Evolutionary conservation across 352 stramenopile genomes (phyloP).

Genomic region (Globisporangium ultimum): DNA sequence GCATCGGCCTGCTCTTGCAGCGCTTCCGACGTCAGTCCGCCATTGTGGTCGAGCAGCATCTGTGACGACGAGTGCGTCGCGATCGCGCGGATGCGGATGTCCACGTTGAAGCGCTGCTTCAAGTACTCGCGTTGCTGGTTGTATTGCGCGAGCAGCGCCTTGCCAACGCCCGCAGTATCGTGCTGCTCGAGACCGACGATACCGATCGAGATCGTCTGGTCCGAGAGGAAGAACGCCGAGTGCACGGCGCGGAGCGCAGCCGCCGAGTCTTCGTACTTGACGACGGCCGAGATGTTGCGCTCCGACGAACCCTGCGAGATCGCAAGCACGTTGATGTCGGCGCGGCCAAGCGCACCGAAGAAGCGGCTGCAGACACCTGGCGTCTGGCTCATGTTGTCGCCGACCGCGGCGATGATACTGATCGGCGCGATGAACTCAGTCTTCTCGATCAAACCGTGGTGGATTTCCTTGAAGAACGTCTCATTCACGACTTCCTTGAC

Average conservation of each 20-base stretch:
- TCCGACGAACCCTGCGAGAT: constrained; percentile 94
- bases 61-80: constrained; percentile 49
- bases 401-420: constrained; percentile 95
- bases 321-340: constrained; percentile 94
- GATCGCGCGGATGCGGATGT: constrained; percentile 80
- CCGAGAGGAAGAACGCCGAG: constrained; percentile 93
- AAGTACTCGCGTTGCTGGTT: constrained; percentile 82
- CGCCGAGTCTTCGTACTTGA: constrained; percentile 86
- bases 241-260: constrained; percentile 92
- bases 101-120: constrained; percentile 79
- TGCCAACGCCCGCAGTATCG: constrained; percentile 57
- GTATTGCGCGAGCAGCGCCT: constrained; percentile 86
- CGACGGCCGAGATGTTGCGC: constrained; percentile 95
- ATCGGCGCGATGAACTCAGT: constrained; percentile 84
- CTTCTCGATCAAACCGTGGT: constrained; percentile 80
- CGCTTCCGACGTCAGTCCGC: constrained; percentile 45
- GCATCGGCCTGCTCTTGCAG: constrained; percentile 16
- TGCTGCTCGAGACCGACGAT: constrained; percentile 83
- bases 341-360: constrained; percentile 90
- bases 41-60: constrained; percentile 70
- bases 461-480: constrained; percentile 87
- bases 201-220: constrained; percentile 91
- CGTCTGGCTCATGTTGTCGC: constrained; percentile 93
- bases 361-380: constrained; percentile 92
- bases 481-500: constrained; percentile 76